Evolutionary conservation across 2,329 filamentous ascomycete species (phyloP).

Genomic region (Whalleya microplaca): DNA sequence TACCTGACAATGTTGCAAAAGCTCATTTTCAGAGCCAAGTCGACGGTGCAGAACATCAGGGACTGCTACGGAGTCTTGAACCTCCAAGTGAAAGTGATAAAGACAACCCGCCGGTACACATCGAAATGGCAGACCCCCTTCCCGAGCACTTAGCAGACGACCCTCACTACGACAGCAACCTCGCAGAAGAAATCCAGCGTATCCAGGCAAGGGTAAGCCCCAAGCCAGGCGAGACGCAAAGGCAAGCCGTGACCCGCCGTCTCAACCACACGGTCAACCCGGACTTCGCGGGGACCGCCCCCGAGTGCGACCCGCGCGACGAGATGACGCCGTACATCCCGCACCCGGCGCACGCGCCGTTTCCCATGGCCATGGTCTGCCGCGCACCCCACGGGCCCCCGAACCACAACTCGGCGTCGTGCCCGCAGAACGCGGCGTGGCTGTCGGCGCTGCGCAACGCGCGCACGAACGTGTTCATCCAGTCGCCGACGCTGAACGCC

Average conservation of each 20-base stretch:
- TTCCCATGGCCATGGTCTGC: constrained; percentile 74
- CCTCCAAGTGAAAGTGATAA: too few relatives aligned
- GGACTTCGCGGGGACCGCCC: constrained; percentile 55
- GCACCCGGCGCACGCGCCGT: constrained; percentile 54
- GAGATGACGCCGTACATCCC: constrained; percentile 71
- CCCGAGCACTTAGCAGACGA: constrained; percentile 61
- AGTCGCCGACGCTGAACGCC: constrained; percentile 78
- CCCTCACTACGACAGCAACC: constrained; percentile 66
- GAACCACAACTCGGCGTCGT: constrained; percentile 62
- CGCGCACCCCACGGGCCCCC: constrained; percentile 68
- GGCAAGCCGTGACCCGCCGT: constrained; percentile 65
- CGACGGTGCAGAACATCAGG: not conserved
- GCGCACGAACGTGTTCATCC: constrained; percentile 69
- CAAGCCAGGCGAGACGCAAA: constrained; percentile 52
- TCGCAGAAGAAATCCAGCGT: constrained; percentile 63
- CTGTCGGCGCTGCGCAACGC: constrained; percentile 71
- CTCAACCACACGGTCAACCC: constrained; percentile 65
- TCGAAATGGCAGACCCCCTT: constrained; percentile 33
- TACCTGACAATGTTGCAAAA: not conserved
- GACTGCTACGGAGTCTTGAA: not conserved
- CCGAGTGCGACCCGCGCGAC: constrained; percentile 54
- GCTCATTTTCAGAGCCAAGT: not conserved
- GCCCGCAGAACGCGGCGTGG: constrained; percentile 78
- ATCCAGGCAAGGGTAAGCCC: constrained; percentile 61
- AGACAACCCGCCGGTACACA: too few relatives aligned